Percentiles rank a stretch among this genome's conserved stretches.
Conservation (phyloP, 1,284 basidiomycete species). For the Cryptococcus sp. region DNA sequence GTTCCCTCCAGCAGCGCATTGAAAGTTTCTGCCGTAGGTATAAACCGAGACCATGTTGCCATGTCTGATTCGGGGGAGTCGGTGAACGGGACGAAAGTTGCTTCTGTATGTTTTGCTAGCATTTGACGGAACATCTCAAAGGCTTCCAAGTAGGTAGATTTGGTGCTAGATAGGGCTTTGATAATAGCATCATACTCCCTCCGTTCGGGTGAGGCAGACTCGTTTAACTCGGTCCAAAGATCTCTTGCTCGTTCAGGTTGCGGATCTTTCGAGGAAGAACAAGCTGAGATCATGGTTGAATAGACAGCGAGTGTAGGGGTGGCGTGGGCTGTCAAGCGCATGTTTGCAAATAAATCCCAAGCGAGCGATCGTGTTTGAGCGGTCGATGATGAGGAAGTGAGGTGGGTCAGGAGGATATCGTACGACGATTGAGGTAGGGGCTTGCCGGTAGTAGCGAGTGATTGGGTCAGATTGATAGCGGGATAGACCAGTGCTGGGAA, state of each 20-base stretch:
- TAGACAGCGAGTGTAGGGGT: conserved; percentile 70
- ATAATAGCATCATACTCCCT: conserved; percentile 79
- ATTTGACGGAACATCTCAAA: conserved; percentile 75
- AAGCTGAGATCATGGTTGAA: conserved; percentile 81
- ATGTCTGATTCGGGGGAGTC: conserved; percentile 6
- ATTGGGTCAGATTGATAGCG: conserved; percentile 40
- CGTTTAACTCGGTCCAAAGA: conserved; percentile 85
- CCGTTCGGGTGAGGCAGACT: conserved; percentile 59
- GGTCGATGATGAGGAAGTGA: conserved; percentile 25
- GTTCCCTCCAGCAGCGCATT: conserved; percentile 81
- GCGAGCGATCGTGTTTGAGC: conserved; percentile 58
- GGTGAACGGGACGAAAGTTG: conserved; percentile 30
- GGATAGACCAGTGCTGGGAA: conserved; percentile 24
- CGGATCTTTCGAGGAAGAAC: conserved; percentile 58
- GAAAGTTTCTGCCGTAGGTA: conserved; percentile 69
- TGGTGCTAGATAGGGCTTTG: conserved; percentile 57
- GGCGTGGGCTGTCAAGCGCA: conserved; percentile 90
- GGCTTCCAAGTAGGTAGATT: conserved; percentile 63
- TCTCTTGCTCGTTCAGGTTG: conserved; percentile 90
- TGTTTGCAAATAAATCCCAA: conserved; percentile 91
- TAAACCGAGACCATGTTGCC: conserved; percentile 18
- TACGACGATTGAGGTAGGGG: conserved; percentile 47
- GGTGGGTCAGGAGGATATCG: conserved; percentile 38
- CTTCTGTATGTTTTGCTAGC: conserved; percentile 62
- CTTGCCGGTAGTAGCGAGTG: conserved; percentile 38